Conservation (phyloP, 2,329 filamentous ascomycete genomes). For the Beauveria australis region DNA sequence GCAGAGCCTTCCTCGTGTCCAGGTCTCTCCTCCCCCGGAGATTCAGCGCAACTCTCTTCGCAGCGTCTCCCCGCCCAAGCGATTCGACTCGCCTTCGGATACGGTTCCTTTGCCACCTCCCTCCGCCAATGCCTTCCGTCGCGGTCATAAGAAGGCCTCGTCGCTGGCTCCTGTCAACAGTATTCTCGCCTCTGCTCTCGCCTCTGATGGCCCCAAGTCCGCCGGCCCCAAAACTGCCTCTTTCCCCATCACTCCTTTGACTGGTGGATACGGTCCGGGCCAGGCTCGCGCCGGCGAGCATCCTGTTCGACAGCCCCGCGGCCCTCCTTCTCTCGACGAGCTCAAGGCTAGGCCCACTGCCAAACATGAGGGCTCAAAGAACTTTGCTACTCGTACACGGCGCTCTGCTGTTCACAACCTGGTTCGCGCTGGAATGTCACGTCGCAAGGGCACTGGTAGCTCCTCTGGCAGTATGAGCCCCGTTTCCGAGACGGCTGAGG, state of each 20-base stretch:
- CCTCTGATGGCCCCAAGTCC: slow-evolving; percentile 41
- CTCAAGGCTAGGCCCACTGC: slow-evolving; percentile 81
- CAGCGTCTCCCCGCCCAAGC: slow-evolving; percentile 58
- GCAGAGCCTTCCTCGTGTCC: slow-evolving; percentile 59
- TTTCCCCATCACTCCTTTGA: slow-evolving; percentile 72
- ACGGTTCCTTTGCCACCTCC: slow-evolving; percentile 69
- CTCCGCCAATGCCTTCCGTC: slow-evolving; percentile 85
- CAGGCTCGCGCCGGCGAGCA: slow-evolving; percentile 92
- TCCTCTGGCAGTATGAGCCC: slow-evolving; percentile 76
- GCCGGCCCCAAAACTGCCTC: slow-evolving; percentile 69
- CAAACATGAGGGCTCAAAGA: slow-evolving; percentile 93
- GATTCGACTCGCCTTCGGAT: slow-evolving; percentile 61
- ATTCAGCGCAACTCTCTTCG: slow-evolving; percentile 44
- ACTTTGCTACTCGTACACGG: slow-evolving; percentile 88
- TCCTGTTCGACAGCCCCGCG: slow-evolving; percentile 84
- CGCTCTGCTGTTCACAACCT: slow-evolving; percentile 88
- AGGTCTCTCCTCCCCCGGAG: slow-evolving; percentile 73
- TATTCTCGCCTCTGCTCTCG: slow-evolving; percentile 34
- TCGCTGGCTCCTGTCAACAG: slow-evolving; percentile 60
- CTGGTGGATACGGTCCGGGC: slow-evolving; percentile 83
- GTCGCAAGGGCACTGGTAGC: slow-evolving; percentile 68
- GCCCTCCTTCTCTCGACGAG: slow-evolving; percentile 86
- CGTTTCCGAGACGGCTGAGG: slow-evolving; percentile 69
- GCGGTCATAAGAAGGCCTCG: slow-evolving; percentile 83
- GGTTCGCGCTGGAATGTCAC: slow-evolving; percentile 79